Base-by-base conservation (phyloP, 768 basidiomycete genomes). In the Tylopilus sp. region DNA sequence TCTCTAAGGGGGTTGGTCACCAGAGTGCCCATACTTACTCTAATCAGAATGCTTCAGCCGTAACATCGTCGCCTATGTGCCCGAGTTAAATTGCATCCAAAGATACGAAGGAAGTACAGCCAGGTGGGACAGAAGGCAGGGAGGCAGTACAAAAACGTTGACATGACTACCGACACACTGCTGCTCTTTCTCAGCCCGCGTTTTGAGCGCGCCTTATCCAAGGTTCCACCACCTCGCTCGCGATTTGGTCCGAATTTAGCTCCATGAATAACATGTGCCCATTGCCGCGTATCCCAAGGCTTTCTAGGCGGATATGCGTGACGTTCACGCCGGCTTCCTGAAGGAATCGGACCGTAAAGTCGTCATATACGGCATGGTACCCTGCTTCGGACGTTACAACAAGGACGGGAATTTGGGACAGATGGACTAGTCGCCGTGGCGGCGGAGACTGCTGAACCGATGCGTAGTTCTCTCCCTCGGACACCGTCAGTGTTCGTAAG, bases 241-340 rank as follows among this genome's bases (percentile, higher is more conserved):
- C 76, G 33, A 81, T 77, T 42, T 71, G 67, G 33, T 73, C 50
- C 10, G 64, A 71, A 57, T 81, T 80, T 51, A 69, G 73, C 50
- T 81, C 79, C 75, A 81, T 76, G 53, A 80, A 79, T 66, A 81
- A 73, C 73, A 81, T 74, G 63, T 81, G 79, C 2, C 76, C 79
- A 55, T 81, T 81, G 39, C 79, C 79, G 46, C 64, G 71, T 21
- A 81, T 75, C 8, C 79, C 79, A 2, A 75, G 55, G 26, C 70
- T 68, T n/a, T 61, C 64, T n/a, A 81, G 58, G 15, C 63, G 63
- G 35, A 76, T 58, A 53, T 75, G 73, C 15, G 74, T 65, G 6
- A 78, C 75, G 17, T 61, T 47, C 18, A 79, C 76, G 0, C 78
- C 79, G 0, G 75, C 79, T 43, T 74, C 70, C 21, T 46, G 55